Conservation (phyloP, 371 early-diverging fungal genomes). For the Mucor mucedo region DNA sequence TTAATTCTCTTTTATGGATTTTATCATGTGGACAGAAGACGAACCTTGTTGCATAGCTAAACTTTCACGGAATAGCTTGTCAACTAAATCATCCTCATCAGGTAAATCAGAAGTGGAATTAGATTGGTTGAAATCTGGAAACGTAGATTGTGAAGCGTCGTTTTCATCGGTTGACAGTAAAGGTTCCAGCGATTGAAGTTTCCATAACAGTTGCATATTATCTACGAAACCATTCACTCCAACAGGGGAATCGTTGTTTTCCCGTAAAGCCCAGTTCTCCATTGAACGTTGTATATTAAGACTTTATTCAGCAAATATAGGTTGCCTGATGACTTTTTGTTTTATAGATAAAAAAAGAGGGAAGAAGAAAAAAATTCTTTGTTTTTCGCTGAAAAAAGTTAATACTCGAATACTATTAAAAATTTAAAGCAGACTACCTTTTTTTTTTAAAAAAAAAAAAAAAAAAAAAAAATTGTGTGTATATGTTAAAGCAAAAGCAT, state of each 20-base stretch:
- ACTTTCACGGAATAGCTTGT: conserved; percentile 42
- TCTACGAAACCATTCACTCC: conserved; percentile 32
- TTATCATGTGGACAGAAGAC: not conserved
- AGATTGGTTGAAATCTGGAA: conserved; percentile 37
- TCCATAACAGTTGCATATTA: conserved; percentile 34
- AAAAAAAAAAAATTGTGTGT: not conserved
- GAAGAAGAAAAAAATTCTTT: conserved; percentile 1
- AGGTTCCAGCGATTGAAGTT: conserved; percentile 30
- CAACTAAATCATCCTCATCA: conserved; percentile 42
- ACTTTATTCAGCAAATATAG: not conserved
- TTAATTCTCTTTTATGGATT: not conserved
- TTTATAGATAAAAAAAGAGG: not conserved
- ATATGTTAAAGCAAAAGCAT: conserved; percentile 4
- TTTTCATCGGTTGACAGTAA: conserved; percentile 25
- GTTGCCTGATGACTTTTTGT: conserved; percentile 4
- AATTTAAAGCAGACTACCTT: no score
- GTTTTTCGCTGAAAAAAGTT: not conserved
- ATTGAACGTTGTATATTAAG: conserved; percentile 3
- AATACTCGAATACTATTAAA: not conserved
- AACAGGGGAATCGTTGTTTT: conserved; percentile 33
- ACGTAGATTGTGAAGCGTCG: conserved; percentile 18
- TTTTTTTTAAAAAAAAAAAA: not conserved
- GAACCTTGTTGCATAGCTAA: conserved; percentile 30
- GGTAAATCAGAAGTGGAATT: conserved; percentile 37
- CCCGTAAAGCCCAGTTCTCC: conserved; percentile 36